A percentile compares a stretch with the other conserved stretches of the same genome.
Conservation (phyloP, 371 early-diverging fungal genomes). For the Catenaria anguillulae region DNA sequence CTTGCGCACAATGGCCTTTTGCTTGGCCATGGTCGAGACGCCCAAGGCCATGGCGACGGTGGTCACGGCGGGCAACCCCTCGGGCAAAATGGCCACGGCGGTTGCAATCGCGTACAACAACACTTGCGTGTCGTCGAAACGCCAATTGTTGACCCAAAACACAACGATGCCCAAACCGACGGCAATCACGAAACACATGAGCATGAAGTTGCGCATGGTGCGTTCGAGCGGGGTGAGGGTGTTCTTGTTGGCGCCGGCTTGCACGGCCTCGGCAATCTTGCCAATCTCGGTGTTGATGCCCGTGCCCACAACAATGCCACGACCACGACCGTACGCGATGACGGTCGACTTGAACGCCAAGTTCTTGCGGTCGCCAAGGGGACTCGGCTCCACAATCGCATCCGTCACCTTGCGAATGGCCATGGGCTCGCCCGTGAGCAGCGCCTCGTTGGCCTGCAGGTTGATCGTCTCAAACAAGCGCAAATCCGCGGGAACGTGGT, state of each 20-base stretch:
- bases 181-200: not conserved
- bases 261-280: constrained; percentile 6
- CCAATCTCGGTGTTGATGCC: constrained; percentile 55
- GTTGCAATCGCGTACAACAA: constrained; percentile 10
- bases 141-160: too few species aligned
- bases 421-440: constrained; percentile 71
- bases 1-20: constrained; percentile 18
- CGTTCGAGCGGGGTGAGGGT: constrained; percentile 12
- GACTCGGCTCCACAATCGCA: constrained; percentile 17
- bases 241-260: not conserved
- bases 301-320: constrained; percentile 53
- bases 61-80: constrained; percentile 21
- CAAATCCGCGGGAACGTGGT: constrained; percentile 60
- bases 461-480: constrained; percentile 63
- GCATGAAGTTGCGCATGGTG: constrained; percentile 41
- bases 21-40: constrained; percentile 16
- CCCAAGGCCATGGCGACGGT: constrained; percentile 15
- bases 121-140: constrained; percentile 1
- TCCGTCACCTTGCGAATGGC: constrained; percentile 46
- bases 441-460: constrained; percentile 62
- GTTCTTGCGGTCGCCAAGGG: constrained; percentile 37
- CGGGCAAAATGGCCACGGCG: constrained; percentile 22
- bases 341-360: constrained; percentile 41
- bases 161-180: constrained; percentile 11
- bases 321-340: constrained; percentile 44